Percentiles rank a stretch among this genome's conserved stretches.
Evolutionary conservation across 2,329 filamentous ascomycete genomes (phyloP).

Genomic region (Aspergillus arachidicola): DNA sequence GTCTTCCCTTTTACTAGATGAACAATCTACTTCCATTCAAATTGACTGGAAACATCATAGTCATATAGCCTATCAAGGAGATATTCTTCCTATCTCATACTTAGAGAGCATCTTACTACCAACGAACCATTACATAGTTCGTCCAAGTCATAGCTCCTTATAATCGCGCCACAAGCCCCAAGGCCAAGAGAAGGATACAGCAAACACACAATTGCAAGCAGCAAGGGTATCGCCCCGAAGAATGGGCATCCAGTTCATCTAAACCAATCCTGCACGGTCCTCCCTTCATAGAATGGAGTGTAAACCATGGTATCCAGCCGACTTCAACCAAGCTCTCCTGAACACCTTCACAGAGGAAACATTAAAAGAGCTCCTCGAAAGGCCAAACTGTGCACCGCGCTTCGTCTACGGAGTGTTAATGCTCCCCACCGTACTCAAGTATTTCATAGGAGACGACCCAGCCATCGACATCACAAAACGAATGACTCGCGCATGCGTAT

Average conservation of each 20-base stretch:
- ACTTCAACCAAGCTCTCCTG: slow-evolving; percentile 26
- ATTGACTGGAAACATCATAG: neutral
- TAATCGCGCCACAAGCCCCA: neutral
- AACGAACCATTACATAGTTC: neutral
- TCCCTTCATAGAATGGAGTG: slow-evolving; percentile 21
- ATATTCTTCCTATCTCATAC: neutral
- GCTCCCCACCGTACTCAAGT: slow-evolving; percentile 35
- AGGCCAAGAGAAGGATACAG: neutral
- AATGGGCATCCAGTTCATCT: neutral
- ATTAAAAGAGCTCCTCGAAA: slow-evolving; percentile 20
- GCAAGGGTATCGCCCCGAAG: neutral
- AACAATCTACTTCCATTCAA: neutral
- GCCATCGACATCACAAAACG: slow-evolving; percentile 19
- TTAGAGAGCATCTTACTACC: neutral
- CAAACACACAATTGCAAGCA: neutral
- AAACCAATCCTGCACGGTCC: neutral
- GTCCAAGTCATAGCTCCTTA: neutral
- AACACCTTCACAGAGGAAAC: slow-evolving; percentile 27
- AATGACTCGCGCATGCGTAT: slow-evolving; percentile 33
- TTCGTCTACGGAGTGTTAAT: slow-evolving; percentile 35
- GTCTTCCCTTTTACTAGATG: neutral
- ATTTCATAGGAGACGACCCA: slow-evolving; percentile 24
- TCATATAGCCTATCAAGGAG: neutral
- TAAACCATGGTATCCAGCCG: slow-evolving; percentile 26
- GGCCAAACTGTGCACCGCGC: slow-evolving; percentile 21